Base-by-base conservation (phyloP, 495 filamentous ascomycete species). In the Pyrenula massariospora region DNA sequence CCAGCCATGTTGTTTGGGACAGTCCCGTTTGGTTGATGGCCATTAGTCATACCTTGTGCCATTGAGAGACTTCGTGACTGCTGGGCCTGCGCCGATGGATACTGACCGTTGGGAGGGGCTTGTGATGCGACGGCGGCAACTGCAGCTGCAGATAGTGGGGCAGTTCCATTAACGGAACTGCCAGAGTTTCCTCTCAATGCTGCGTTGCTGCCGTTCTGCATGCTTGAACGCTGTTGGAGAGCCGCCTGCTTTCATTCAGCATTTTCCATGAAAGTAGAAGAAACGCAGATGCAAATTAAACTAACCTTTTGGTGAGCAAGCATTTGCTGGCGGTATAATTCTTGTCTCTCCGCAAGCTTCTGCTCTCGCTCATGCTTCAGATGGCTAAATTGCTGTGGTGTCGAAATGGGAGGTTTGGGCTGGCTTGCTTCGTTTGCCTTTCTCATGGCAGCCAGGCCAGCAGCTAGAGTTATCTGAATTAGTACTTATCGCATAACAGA, bases 301-400 rank as follows among this genome's bases (percentile, higher is more conserved):
- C n/a, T n/a, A 79, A 88, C 86, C 70, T 81, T 78, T 63, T 82
- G 78, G 55, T 77, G 73, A 49, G 77, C 75, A 55, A 79, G 71
- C 68, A 79, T 71, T 62, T 88, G 84, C 63, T 83, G 77, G 22
- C 83, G 79, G 57, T 87, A 82, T 24, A 81, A 74, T 59, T 82
- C 78, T 69, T 89, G 83, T 61, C 83, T 81, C 70, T 95, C 89
- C 48, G 81, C 79, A 50, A 88, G 67, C 58, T 88, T 87, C 61
- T 87, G 69, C 56, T 96, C 91, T 25, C 86, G 82, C 56, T 96
- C 91, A 66, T 85, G 82, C 66, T 92, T 90, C 63, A 95, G 76
- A 24, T 88, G 79, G 64, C 90, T 95, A 63, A 95, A 92, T 54
- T 95, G 88, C 60, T 88, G 83, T 0, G 93, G 91, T 0, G 91